These are phyloP conservation scores for Septoria linicola DNA, from an alignment of 2,329 filamentous ascomycete genomes.

Conservation along the genomic window DNA sequence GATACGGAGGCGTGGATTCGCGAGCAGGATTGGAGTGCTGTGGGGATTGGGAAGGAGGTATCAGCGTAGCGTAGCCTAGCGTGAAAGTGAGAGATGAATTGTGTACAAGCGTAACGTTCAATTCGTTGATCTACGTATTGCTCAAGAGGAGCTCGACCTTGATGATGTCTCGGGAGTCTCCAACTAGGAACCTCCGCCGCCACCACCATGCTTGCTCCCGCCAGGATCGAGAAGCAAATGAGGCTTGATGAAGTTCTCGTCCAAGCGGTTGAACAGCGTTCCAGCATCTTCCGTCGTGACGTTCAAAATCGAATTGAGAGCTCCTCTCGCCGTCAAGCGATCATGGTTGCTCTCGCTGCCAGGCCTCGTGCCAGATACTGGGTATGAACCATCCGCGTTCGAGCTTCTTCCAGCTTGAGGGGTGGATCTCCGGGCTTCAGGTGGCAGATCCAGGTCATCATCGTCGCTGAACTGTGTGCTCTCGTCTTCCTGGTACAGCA, in stretches of 20 bases:
- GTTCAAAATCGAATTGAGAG: conserved; percentile 76
- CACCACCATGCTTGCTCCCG: conserved; percentile 23
- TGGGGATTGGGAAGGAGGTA: background rate
- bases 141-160: background rate
- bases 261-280: conserved; percentile 84
- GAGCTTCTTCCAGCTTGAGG: conserved; percentile 22
- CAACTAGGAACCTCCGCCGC: conserved; percentile 6
- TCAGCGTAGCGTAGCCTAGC: too few species aligned
- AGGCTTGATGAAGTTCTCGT: conserved; percentile 96
- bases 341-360: conserved; percentile 25
- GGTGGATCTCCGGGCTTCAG: conserved; percentile 52
- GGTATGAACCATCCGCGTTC: conserved; percentile 36
- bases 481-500: conserved; percentile 52
- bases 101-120: conserved; percentile 5
- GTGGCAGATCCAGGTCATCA: conserved; percentile 60
- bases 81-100: too few species aligned
- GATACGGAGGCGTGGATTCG: conserved; percentile 24
- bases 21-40: conserved; percentile 25
- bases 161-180: too few species aligned
- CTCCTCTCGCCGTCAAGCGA: conserved; percentile 66
- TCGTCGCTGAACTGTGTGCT: conserved; percentile 41
- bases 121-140: conserved; percentile 8
- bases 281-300: conserved; percentile 80
- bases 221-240: conserved; percentile 74
- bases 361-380: conserved; percentile 40